These are phyloP conservation scores for Microcera coccophila DNA, from an alignment of 2,329 filamentous ascomycete genomes.

Conservation along the genomic window DNA sequence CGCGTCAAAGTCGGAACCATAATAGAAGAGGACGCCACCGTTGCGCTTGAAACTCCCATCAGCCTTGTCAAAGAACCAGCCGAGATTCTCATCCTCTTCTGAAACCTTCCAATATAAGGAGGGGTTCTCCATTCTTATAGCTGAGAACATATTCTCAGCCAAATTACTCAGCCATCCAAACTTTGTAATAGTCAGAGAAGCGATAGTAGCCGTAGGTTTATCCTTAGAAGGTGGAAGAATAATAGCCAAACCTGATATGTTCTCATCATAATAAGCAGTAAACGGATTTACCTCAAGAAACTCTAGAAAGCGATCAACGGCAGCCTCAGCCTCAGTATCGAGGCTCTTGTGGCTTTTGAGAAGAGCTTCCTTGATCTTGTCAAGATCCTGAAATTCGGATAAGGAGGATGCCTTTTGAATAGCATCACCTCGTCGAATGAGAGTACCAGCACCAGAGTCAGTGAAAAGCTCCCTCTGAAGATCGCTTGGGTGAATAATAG, in stretches of 20 bases:
- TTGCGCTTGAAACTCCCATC: slow-evolving; percentile 84
- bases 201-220: slow-evolving; percentile 71
- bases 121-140: slow-evolving; percentile 89
- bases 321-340: slow-evolving; percentile 66
- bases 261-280: slow-evolving; percentile 90
- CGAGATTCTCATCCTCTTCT: slow-evolving; percentile 91
- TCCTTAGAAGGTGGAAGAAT: slow-evolving; percentile 70
- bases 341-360: slow-evolving; percentile 76
- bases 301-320: slow-evolving; percentile 82
- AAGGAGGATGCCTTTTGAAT: slow-evolving; percentile 70
- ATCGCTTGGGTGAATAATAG: slow-evolving; percentile 91
- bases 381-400: slow-evolving; percentile 69
- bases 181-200: slow-evolving; percentile 90
- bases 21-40: slow-evolving; percentile 94
- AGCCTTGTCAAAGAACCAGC: slow-evolving; percentile 97
- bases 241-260: slow-evolving; percentile 87
- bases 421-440: slow-evolving; percentile 90
- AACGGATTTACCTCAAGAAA: slow-evolving; percentile 74
- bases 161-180: slow-evolving; percentile 92
- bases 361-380: slow-evolving; percentile 76
- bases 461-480: slow-evolving; percentile 92
- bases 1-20: slow-evolving; percentile 76
- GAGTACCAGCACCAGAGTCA: slow-evolving; percentile 87
- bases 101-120: slow-evolving; percentile 93
- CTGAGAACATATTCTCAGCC: slow-evolving; percentile 89